Conservation (phyloP, 768 basidiomycete genomes). For the Coprinopsis cinerea region DNA sequence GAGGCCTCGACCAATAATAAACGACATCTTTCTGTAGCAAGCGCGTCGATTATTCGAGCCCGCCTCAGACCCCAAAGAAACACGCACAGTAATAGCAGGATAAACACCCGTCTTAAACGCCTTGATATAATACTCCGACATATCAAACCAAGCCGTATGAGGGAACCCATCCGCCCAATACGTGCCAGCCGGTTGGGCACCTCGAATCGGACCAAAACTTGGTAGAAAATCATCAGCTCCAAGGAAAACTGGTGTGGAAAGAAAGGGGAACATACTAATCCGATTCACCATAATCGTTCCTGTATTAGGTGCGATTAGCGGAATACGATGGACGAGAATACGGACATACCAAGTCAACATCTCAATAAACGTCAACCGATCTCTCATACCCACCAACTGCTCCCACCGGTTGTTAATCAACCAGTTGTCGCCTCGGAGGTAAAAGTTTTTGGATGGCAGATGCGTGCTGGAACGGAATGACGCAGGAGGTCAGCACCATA, state of each 20-base stretch:
- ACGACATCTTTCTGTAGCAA: slow-evolving; percentile 35
- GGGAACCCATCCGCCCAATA: slow-evolving; percentile 38
- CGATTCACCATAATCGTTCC: slow-evolving; percentile 77
- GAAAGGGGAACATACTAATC: slow-evolving; percentile 42
- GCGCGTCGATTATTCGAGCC: neutral
- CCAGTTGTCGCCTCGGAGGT: slow-evolving; percentile 63
- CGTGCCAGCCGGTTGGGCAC: slow-evolving; percentile 37
- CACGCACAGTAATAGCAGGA: slow-evolving; percentile 51
- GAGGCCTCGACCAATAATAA: slow-evolving; percentile 62
- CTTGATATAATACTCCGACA: slow-evolving; percentile 59
- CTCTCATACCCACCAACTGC: slow-evolving; percentile 53
- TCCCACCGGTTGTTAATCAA: slow-evolving; percentile 69
- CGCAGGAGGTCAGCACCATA: neutral
- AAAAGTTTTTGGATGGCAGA: slow-evolving; percentile 57
- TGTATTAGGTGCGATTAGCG: slow-evolving; percentile 13
- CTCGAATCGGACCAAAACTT: slow-evolving; percentile 56
- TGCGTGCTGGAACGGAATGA: slow-evolving; percentile 37
- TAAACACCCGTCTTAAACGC: slow-evolving; percentile 65
- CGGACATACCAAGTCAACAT: slow-evolving; percentile 56
- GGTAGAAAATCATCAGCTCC: neutral
- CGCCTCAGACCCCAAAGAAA: slow-evolving; percentile 20
- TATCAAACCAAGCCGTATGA: slow-evolving; percentile 52
- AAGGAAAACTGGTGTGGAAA: neutral
- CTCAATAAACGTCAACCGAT: slow-evolving; percentile 51
- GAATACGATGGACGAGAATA: neutral